A percentile compares a stretch with the other conserved stretches of the same genome.
Conservation (phyloP, 2,329 filamentous ascomycete genomes). For the Penicillium occitanis region DNA sequence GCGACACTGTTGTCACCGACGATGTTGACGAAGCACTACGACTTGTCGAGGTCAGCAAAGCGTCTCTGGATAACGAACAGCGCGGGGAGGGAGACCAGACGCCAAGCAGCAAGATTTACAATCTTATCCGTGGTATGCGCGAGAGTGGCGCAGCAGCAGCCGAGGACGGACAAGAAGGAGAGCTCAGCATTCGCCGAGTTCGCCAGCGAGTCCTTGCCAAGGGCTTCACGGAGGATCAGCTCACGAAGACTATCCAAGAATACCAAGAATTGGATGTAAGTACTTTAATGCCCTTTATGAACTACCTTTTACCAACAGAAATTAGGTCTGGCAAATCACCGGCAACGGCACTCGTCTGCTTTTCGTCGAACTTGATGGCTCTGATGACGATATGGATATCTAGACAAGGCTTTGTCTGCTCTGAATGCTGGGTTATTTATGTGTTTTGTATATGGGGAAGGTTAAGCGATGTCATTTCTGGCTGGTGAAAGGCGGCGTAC, state of each 20-base stretch:
- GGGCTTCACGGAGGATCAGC: conserved; percentile 94
- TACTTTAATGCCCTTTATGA: conserved; percentile 31
- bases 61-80: conserved; percentile 76
- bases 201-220: conserved; percentile 90
- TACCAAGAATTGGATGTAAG: conserved; percentile 88
- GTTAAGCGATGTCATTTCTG: conserved; percentile 18
- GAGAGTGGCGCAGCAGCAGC: conserved; percentile 80
- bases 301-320: conserved; percentile 39
- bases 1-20: conserved; percentile 77
- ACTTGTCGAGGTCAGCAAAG: conserved; percentile 89
- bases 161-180: conserved; percentile 68
- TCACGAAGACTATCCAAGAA: conserved; percentile 80
- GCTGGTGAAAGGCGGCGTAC: conserved; percentile 17
- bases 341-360: conserved; percentile 69
- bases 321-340: conserved; percentile 74
- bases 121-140: conserved; percentile 83
- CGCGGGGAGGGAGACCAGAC: conserved; percentile 67
- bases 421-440: neutral
- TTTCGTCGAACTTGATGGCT: conserved; percentile 63
- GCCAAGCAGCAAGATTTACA: conserved; percentile 87
- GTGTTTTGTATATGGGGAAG: conserved; percentile 16
- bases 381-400: conserved; percentile 46
- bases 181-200: conserved; percentile 84
- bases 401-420: conserved; percentile 23
- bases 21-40: conserved; percentile 95